Evolutionary conservation across 768 basidiomycete genomes (phyloP).

Genomic region (Lepiota venenata): DNA sequence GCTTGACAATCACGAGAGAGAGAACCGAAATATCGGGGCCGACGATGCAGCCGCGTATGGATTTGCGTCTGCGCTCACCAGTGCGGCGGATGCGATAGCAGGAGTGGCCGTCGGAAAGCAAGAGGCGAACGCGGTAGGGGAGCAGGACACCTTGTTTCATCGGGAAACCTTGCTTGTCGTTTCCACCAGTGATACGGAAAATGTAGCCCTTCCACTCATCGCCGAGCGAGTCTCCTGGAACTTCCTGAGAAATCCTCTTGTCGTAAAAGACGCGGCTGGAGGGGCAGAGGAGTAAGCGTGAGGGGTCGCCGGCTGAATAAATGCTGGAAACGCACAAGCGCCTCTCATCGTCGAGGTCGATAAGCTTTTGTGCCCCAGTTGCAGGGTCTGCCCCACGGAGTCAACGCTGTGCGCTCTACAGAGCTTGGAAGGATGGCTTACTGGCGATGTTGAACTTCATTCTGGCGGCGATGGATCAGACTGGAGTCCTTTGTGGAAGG

Average conservation of each 20-base stretch:
- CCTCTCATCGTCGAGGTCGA: slow-evolving; percentile 92
- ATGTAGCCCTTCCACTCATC: slow-evolving; percentile 98
- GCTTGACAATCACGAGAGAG: slow-evolving; percentile 92
- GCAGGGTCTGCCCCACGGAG: slow-evolving; percentile 71
- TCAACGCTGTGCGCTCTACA: slow-evolving; percentile 9
- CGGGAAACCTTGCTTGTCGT: slow-evolving; percentile 98
- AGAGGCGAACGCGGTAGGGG: slow-evolving; percentile 89
- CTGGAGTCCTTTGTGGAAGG: slow-evolving; percentile 13
- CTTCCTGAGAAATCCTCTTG: slow-evolving; percentile 96
- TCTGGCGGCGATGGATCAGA: slow-evolving; percentile 30
- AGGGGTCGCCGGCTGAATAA: not conserved
- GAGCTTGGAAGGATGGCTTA: slow-evolving; percentile 39
- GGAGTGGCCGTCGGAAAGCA: slow-evolving; percentile 94
- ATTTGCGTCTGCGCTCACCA: slow-evolving; percentile 98
- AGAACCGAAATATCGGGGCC: slow-evolving; percentile 96
- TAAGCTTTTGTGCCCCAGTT: slow-evolving; percentile 94
- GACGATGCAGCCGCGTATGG: slow-evolving; percentile 97
- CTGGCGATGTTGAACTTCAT: slow-evolving; percentile 99
- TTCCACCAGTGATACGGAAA: slow-evolving; percentile 95
- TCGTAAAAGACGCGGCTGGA: slow-evolving; percentile 91
- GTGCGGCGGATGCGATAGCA: slow-evolving; percentile 92
- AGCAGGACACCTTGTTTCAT: slow-evolving; percentile 99
- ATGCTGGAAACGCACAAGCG: slow-evolving; percentile 52
- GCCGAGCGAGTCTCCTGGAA: slow-evolving; percentile 85
- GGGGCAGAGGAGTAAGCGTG: not conserved